A percentile compares a stretch with the other conserved stretches of the same genome.
Conservation (phyloP, 768 basidiomycete genomes). For the Pleurotus tuoliensis region DNA sequence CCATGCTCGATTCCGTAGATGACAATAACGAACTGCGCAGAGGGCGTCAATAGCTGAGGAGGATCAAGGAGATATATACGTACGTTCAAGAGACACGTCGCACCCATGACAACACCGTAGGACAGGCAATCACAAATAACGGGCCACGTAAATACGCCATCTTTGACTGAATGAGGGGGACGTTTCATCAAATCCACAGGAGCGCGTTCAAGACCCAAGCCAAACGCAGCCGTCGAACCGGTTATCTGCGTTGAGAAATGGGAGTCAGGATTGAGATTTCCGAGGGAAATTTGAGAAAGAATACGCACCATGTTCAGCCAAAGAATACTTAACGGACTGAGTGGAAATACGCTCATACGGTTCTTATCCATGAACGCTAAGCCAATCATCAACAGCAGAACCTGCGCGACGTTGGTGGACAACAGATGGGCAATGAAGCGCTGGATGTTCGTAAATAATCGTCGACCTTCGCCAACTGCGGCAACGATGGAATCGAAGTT, state of each 20-base stretch:
- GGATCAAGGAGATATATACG: constrained; percentile 8
- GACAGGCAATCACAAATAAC: constrained; percentile 33
- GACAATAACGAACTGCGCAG: constrained; percentile 31
- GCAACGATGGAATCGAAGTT: constrained; percentile 61
- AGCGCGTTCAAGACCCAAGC: constrained; percentile 49
- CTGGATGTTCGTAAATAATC: constrained; percentile 54
- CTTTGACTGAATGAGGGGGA: constrained; percentile 35
- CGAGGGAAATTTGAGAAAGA: not conserved
- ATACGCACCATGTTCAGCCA: constrained; percentile 47
- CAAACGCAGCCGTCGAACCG: constrained; percentile 52
- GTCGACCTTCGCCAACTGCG: constrained; percentile 53
- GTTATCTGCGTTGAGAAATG: constrained; percentile 21
- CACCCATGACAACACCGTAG: constrained; percentile 35
- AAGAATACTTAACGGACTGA: constrained; percentile 49
- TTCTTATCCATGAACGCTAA: constrained; percentile 50
- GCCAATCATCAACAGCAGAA: constrained; percentile 50
- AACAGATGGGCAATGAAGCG: constrained; percentile 54
- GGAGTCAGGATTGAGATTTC: not conserved
- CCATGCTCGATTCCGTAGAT: constrained; percentile 30
- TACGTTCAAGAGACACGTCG: constrained; percentile 27
- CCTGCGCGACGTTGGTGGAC: constrained; percentile 51
- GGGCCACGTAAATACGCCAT: constrained; percentile 35
- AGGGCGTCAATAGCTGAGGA: not conserved
- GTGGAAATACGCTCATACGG: constrained; percentile 48
- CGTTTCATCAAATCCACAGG: constrained; percentile 46